phyloP scores from a whole-genome alignment of 2,329 filamentous ascomycete genomes.

The Fusarium acutatum region DNA sequence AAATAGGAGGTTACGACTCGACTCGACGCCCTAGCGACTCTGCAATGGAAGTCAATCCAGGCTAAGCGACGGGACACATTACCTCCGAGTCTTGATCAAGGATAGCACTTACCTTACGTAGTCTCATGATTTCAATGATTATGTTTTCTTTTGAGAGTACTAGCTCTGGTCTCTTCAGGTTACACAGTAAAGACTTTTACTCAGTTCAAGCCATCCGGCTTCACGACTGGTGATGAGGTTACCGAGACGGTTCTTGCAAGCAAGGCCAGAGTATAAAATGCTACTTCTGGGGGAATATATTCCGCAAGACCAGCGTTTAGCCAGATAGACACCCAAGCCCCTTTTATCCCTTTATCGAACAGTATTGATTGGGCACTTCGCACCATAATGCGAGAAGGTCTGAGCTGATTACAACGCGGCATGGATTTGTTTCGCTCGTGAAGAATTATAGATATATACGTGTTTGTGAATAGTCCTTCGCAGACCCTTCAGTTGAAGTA shows the following conservation, averaged over 20 bases:
- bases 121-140: background rate
- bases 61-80: background rate
- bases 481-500: background rate
- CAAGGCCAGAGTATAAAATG: background rate
- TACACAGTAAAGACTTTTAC: background rate
- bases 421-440: background rate
- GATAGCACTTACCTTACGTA: background rate
- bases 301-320: conserved; percentile 22
- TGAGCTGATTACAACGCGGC: background rate
- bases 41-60: background rate
- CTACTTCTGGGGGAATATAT: background rate
- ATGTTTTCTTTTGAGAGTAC: background rate
- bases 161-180: background rate
- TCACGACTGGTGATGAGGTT: background rate
- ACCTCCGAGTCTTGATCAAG: background rate
- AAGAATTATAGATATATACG: background rate
- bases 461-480: conserved; percentile 12
- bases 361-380: background rate
- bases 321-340: conserved; percentile 22
- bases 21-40: background rate
- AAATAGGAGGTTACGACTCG: background rate
- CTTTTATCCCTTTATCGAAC: background rate
- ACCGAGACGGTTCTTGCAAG: background rate
- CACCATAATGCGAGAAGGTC: background rate
- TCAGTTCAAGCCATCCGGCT: background rate